Base-by-base conservation (phyloP, 2,329 filamentous ascomycete species). In the Dactylella cylindrospora region DNA sequence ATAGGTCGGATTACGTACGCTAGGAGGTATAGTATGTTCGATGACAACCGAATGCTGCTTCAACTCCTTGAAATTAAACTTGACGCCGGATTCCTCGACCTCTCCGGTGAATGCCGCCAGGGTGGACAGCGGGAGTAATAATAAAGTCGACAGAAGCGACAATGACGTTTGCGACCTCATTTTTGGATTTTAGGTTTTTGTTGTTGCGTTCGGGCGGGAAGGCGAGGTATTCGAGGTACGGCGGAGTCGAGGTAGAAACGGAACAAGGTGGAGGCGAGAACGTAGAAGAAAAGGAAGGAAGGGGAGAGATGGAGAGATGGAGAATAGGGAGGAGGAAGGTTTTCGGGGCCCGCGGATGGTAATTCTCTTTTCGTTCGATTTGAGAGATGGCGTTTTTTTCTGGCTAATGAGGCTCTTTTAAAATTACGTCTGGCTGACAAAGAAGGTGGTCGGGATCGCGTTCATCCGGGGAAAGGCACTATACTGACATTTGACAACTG, bases 21-120 rank as follows among this genome's bases (percentile, higher is more conserved):
- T 17, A 26, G 49, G 28, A 2, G 13, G 9, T 29, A 49, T 26
- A 22, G 33, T 29, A n/a, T 44, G 35, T 15, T 39, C 43, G 6
- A 62, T 44, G 25, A 50, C 32, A 17, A 54, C 57, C 12, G 57
- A 54, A 45, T 54, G 57, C 35, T 38, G 38, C 32, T 55, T 64
- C 31, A 68, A 61, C 26, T 64, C 40, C 19, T 52, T 62, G 17
- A 68, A 53, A 38, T 67, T 43, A 45, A 67, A 68, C 29, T 41
- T 66, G 28, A 68, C 39, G 2, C 50, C 51, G 36, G 64, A 54
- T n/a, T 46, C 20, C n/a, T 50, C 50, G 33, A 52, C 36, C 39
- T 65, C 31, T 32, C 67, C 67, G 19, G 50, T 51, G 38, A 66
- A 67, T 44, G 33, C 46, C n/a, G 67, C 67, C 29, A 61, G 45